Evolutionary conservation across 1,284 basidiomycete species (phyloP).

Genomic region (Leccinum glutinopallens): DNA sequence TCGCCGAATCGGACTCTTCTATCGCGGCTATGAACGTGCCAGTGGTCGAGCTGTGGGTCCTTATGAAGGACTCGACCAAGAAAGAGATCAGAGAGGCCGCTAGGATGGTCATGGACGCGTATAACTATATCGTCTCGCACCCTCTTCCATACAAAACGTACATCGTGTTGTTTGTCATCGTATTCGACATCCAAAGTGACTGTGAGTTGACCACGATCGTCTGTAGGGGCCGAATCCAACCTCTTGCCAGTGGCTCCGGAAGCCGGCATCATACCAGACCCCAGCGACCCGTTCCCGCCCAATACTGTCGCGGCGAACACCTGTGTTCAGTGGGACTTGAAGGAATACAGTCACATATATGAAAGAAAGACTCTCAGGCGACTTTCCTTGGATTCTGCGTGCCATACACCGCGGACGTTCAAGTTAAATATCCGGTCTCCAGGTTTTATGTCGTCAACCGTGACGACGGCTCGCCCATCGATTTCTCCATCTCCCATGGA

Average conservation of each 20-base stretch:
- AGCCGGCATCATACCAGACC: neutral
- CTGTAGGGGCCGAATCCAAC: neutral
- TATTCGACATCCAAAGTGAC: neutral
- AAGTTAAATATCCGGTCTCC: neutral
- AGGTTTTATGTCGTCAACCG: neutral
- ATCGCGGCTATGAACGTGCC: neutral
- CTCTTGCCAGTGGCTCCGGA: neutral
- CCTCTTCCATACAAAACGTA: neutral
- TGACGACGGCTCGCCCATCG: neutral
- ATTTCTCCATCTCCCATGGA: neutral
- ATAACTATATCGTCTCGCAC: neutral
- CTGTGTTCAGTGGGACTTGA: neutral
- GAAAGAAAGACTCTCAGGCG: neutral
- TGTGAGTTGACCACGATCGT: neutral
- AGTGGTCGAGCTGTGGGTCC: neutral
- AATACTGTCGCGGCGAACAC: neutral
- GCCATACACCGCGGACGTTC: neutral
- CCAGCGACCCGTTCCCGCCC: neutral
- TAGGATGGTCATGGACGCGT: neutral
- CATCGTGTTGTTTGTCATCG: neutral
- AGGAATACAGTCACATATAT: neutral
- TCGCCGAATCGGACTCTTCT: neutral
- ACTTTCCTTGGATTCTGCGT: neutral
- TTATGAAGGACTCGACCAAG: neutral
- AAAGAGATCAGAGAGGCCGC: neutral